These are phyloP conservation scores for Jamesozyma lodderae DNA, from an alignment of 805 yeast species.

Conservation along the genomic window DNA sequence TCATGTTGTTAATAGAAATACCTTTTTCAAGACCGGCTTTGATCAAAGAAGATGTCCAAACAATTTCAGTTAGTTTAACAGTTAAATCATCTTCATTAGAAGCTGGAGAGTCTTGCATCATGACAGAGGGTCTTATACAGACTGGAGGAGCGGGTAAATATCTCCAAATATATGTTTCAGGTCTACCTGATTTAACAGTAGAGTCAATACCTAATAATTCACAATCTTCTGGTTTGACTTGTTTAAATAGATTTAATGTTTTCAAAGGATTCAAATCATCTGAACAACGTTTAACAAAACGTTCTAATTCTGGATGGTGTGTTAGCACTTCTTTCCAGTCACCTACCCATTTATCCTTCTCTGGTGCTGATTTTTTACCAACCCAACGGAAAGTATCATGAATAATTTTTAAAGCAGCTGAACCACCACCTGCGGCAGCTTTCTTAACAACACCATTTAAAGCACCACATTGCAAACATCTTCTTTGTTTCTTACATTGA, in stretches of 20 bases:
- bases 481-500: slow-evolving; percentile 90
- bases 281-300: slow-evolving; percentile 74
- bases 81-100: slow-evolving; percentile 97
- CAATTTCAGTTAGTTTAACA: slow-evolving; percentile 90
- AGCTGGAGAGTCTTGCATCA: slow-evolving; percentile 80
- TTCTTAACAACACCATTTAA: slow-evolving; percentile 95
- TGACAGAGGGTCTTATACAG: slow-evolving; percentile 94
- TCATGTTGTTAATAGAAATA: slow-evolving; percentile 79
- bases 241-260: slow-evolving; percentile 79
- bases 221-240: slow-evolving; percentile 77
- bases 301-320: slow-evolving; percentile 80
- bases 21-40: slow-evolving; percentile 94
- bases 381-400: slow-evolving; percentile 95
- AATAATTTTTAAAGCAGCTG: slow-evolving; percentile 88
- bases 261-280: slow-evolving; percentile 93
- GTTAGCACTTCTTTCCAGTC: slow-evolving; percentile 70
- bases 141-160: slow-evolving; percentile 98
- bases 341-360: slow-evolving; percentile 77
- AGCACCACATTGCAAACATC: slow-evolving; percentile 80
- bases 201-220: slow-evolving; percentile 88
- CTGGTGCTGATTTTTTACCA: slow-evolving; percentile 81
- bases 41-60: slow-evolving; percentile 91
- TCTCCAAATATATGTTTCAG: slow-evolving; percentile 95
- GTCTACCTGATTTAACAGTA: slow-evolving; percentile 70
- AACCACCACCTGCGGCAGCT: slow-evolving; percentile 84